Base-by-base conservation (phyloP, 805 yeast species). In the Spathaspora boniae region DNA sequence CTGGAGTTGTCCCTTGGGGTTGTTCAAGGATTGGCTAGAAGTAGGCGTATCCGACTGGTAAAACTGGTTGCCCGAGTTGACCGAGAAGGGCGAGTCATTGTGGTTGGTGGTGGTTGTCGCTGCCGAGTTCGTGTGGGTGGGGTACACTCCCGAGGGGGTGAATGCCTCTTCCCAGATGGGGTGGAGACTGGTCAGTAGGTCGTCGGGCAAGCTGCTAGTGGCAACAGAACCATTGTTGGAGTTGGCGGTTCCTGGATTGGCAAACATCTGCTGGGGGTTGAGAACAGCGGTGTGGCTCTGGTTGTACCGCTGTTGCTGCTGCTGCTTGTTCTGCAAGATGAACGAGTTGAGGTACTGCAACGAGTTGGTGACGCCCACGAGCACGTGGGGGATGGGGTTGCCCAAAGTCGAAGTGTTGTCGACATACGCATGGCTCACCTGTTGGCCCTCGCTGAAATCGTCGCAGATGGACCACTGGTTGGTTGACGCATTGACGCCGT, bases 401-500 rank as follows among this genome's bases (percentile, higher is more conserved):
- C 17, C 29, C 25, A 22, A 22, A 9, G 25, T 21, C 9, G 8
- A 8, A 15, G 9, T 11, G 20, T 70, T 74, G 12, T 71, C 69
- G 20, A 69, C 62, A 51, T 65, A 77, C 0, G 93, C 91, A 39
- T 70, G 72, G 36, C 76, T 77, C 5, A 85, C 93, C 52, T 84
- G 91, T 49, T 82, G 87, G 9, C 86, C 89, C 48, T 84, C 93
- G 40, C 86, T 79, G 46, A 85, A 85, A 58, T 85, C 94, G 39
- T 82, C 91, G 57, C 91, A 83, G 17, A 82, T 79, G 1, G 85
- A 79, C 89, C 89, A 82, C 47, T 78, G 84, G 52, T 80, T 80
- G 16, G 70, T 56, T 43, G 72, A 66, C 26, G 71, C 65, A 42
- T 70, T 69, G 34, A 70, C 69, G 12, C 76, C 76, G 46, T 75